phyloP scores from a whole-genome alignment of 2,329 filamentous ascomycete species.

The Botrytis paeoniae region DNA sequence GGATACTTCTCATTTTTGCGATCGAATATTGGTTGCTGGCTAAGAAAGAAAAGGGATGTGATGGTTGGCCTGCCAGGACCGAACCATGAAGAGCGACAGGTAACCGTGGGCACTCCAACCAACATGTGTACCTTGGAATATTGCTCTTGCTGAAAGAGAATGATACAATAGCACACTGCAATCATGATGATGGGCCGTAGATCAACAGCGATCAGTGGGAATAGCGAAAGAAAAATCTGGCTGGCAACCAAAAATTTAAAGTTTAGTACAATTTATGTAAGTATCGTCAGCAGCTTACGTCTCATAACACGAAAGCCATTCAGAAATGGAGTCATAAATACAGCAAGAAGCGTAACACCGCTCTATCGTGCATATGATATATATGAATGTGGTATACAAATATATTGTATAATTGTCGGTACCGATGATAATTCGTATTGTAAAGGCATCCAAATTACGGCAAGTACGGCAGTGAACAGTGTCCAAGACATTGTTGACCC shows the following conservation, averaged over 20 bases:
- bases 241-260: not conserved
- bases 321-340: not conserved
- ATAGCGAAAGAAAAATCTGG: not conserved
- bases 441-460: constrained; percentile 7
- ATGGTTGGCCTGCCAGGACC: not conserved
- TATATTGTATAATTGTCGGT: not conserved
- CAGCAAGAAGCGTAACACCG: not conserved
- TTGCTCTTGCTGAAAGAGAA: not conserved
- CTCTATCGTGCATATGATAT: not conserved
- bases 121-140: not conserved
- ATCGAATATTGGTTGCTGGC: not conserved
- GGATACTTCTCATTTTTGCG: not conserved
- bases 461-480: not conserved
- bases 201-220: not conserved
- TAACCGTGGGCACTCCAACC: not conserved
- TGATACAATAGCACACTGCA: not conserved
- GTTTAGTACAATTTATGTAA: not conserved
- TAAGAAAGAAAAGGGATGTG: not conserved
- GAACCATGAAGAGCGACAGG: not conserved
- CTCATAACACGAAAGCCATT: not conserved
- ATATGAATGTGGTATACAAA: not conserved
- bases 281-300: constrained; percentile 12
- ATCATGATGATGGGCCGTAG: not conserved
- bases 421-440: not conserved
- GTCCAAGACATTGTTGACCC: constrained; percentile 5